Base-by-base conservation (phyloP, 1,284 basidiomycete genomes). In the Sporisorium exsertum region DNA sequence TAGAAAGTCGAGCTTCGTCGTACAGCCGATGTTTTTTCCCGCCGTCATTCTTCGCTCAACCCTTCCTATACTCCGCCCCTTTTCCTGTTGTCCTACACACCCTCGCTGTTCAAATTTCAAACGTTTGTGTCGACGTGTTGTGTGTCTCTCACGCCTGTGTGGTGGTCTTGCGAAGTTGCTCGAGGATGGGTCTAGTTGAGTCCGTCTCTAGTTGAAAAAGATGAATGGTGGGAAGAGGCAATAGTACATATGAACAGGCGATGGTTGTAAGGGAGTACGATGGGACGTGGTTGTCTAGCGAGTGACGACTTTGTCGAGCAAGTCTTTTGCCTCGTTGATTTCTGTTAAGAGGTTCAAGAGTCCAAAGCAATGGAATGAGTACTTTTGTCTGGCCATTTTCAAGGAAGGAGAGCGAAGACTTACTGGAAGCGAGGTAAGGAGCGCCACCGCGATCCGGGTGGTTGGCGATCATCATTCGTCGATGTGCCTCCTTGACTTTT, bases 391-490 rank as follows among this genome's bases (percentile, higher is more conserved):
- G 16, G 0, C n/a, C n/a, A 1, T 3, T 18, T 40, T 16, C 4
- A 18, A 16, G 37, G 37, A 40, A 16, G 37, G 18, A 8, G 16
- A 5, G 16, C 37, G 15, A 33, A 13, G 2, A 81, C 80, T 59
- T 76, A 83, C 80, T 98, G 84, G 94, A 95, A n/a, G 96, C 96
- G 43, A 99, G 87, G 86, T 96, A 97, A 1, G 96, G 96, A 13
- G 94, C 93, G 33, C 96, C 96, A 46, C 95, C 95, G 72, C 95
- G 89, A 88, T 98, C 95, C 18, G 96, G 96, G 87, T 97, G 95
- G 87, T 97, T 98, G 3, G 85, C 85, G 57, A 86, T 84, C 85
- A 86, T 86, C 80, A 86, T 86, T 18, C 80, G 72, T 26, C 85
- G 65, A 61, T 86, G 85, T 5, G 85, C 84, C 12, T 86, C 84